Evolutionary conservation across 208 protist genomes (phyloP), one percentile per base, ranked within the genome.

Genomic region (Vickermania spadyakhi): DNA sequence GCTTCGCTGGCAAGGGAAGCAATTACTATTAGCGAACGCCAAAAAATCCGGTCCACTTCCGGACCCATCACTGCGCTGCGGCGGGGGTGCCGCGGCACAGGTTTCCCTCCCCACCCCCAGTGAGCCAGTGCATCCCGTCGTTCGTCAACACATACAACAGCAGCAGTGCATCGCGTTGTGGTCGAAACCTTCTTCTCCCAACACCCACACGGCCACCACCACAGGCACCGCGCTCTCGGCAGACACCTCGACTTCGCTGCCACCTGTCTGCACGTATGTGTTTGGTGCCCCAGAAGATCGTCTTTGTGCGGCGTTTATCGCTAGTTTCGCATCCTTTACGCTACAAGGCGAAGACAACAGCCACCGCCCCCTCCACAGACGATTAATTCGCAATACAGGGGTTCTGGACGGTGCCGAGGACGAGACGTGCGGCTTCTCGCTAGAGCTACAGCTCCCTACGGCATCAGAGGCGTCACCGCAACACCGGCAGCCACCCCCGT

Each of bases 221-320:
- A n/a, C n/a, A n/a, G n/a, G n/a, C n/a, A n/a, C n/a, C n/a, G n/a
- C n/a, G n/a, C n/a, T n/a, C n/a, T n/a, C n/a, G n/a, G n/a, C n/a
- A n/a, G n/a, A n/a, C n/a, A n/a, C n/a, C n/a, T n/a, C n/a, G n/a
- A n/a, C n/a, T n/a, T n/a, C n/a, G n/a, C n/a, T n/a, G n/a, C n/a
- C n/a, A n/a, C n/a, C n/a, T n/a, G 41, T 53, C 41, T 73, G 66
- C 22, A 5, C 53, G 3, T 36, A 60, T 30, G 30, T 45, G 1
- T 63, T 89, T 55, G 85, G 85, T 2, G 29, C 53, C 28, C 27
- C 61, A 0, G 70, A 85, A 30, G 75, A 83, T 25, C 86, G 86
- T 14, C 69, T 93, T 18, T 75, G 69, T 30, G 81, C 82, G 11
- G 86, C 86, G 1, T 93, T 79, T 59, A 69, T 93, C 0, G 81